phyloP scores from a whole-genome alignment of 108 stramenopile genomes.

The Hondaea fermentalgiana region DNA sequence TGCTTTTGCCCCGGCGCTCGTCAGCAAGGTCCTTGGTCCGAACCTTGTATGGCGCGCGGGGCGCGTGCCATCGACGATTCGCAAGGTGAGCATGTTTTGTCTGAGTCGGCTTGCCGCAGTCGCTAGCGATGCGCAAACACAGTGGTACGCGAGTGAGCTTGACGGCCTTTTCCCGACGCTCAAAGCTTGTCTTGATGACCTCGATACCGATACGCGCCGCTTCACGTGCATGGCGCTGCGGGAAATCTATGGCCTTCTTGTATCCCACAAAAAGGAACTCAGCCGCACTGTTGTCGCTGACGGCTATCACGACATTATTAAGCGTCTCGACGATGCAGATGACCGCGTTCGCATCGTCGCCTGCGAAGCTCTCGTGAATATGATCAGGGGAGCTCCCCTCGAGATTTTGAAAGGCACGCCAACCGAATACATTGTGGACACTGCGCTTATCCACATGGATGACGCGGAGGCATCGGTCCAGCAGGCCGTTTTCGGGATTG shows the following conservation, averaged over 20 bases:
- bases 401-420: not conserved
- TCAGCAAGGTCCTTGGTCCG: not conserved
- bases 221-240: not conserved
- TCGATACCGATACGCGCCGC: not conserved
- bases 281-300: not conserved
- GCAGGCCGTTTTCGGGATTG: not conserved
- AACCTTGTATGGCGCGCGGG: constrained; percentile 11
- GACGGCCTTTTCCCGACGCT: not conserved
- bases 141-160: not conserved
- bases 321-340: constrained; percentile 9
- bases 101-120: not conserved
- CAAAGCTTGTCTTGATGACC: not conserved
- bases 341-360: constrained; percentile 4
- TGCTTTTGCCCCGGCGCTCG: not conserved
- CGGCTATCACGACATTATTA: not conserved
- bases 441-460: not conserved
- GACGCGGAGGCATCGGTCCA: not conserved
- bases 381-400: not conserved
- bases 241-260: not conserved
- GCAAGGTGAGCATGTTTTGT: constrained; percentile 4
- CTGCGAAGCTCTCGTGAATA: not conserved
- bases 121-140: not conserved
- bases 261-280: not conserved
- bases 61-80: not conserved
- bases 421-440: not conserved